Conservation (phyloP, 2,329 filamentous ascomycete genomes). For the Colletotrichum sp. region DNA sequence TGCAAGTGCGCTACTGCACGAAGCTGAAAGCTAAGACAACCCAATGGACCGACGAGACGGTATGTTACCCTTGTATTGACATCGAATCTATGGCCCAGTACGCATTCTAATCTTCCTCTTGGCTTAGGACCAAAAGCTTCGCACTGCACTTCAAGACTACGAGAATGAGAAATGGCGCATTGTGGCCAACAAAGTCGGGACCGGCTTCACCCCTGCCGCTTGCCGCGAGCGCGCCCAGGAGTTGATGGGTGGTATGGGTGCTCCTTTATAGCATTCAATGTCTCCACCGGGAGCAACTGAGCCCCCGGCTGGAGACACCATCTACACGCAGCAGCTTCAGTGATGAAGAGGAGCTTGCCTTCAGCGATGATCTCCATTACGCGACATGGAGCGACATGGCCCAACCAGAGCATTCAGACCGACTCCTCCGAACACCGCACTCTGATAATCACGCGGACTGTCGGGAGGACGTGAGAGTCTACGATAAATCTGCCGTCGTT, state of each 20-base stretch:
- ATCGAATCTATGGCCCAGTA: not conserved
- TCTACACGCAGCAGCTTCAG: constrained; percentile 47
- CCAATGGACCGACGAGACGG: constrained; percentile 92
- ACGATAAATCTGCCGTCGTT: not conserved
- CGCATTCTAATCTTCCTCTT: constrained; percentile 15
- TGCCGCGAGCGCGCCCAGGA: constrained; percentile 82
- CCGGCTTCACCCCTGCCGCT: constrained; percentile 84
- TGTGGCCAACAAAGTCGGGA: constrained; percentile 88
- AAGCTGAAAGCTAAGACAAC: constrained; percentile 94
- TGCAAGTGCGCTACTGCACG: constrained; percentile 94
- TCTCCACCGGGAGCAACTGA: constrained; percentile 54
- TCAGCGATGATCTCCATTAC: constrained; percentile 20
- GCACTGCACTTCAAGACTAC: constrained; percentile 79
- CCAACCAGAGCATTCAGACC: constrained; percentile 4
- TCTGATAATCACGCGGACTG: not conserved
- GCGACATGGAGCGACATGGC: constrained; percentile 14
- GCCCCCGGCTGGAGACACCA: constrained; percentile 52
- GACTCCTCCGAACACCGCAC: not conserved
- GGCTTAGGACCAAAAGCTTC: constrained; percentile 77
- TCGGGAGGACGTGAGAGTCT: not conserved
- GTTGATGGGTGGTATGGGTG: constrained; percentile 48
- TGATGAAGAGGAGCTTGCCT: constrained; percentile 27
- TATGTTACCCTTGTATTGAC: constrained; percentile 52
- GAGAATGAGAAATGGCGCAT: constrained; percentile 94
- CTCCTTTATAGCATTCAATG: constrained; percentile 59